Evolutionary conservation across 2,329 filamentous ascomycete genomes (phyloP), one percentile per base, ranked within the genome.

Genomic region (Paracoccidioides lutzii): DNA sequence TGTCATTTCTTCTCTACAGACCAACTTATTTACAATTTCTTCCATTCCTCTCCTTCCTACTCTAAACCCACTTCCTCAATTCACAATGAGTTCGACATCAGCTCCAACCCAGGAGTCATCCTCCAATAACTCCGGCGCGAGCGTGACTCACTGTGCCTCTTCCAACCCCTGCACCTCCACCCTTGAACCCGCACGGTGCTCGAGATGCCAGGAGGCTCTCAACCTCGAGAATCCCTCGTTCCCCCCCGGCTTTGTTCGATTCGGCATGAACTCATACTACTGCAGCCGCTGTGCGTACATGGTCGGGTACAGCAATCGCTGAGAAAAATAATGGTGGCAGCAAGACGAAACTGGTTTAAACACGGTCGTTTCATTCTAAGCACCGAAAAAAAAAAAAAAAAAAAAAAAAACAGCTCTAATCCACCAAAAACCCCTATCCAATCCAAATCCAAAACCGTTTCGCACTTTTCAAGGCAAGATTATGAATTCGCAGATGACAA

Each of bases 261-360:
- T 76, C 62, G 74, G 73, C 54, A 73, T 75, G 66, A 77, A 76
- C 58, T 75, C 72, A 22, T 76, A 76, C 59, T 77, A 77, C 61
- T 77, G 75, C 63, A 68, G 63, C 52, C 70, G 72, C 52, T 75
- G 73, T 58, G 73, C 73, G 28, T 67, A 67, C 14, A 72, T 73
- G 66, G 73, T 75, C 46, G 73, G 73, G 38, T 75, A 73, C 59
- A 66, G 65, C 58, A 66, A 65, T 28, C 64, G 66, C 44, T 73
- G 70, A 74, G 59, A 37, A 10, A 22, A 33, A 14, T 6, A 10
- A 10, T 7, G 12, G 3, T 28, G 6, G 8, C 33, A 10, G 10
- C 43, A 33, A 33, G 12, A 4, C 5, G 4, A 6, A 37, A 35
- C 32, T 10, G 14, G 8, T 15, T n/a, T 14, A 22, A 37, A 15